Evolutionary conservation across 202 grass and related monocot genomes (phyloP).

Genomic region (Thinopyrum obtusiflorum): DNA sequence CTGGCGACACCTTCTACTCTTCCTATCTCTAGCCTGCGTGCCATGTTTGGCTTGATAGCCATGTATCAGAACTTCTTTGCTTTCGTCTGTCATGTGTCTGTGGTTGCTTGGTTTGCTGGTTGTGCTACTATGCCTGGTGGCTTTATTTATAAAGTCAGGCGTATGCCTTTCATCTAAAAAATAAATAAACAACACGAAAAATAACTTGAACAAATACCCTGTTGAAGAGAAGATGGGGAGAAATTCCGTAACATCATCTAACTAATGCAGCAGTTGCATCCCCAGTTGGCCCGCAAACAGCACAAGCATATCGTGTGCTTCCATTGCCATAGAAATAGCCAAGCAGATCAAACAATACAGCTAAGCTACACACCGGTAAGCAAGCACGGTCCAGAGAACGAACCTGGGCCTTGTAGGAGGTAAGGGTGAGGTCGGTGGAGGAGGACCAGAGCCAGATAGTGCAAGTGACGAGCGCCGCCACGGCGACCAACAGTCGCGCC

Average conservation of each 20-base stretch:
- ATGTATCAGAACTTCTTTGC: too few relatives aligned
- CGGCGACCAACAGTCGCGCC: slow-evolving; percentile 32
- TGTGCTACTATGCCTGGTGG: too few relatives aligned
- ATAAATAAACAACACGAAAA: not conserved
- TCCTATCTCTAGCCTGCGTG: too few relatives aligned
- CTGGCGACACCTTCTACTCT: too few relatives aligned
- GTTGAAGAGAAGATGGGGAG: not conserved
- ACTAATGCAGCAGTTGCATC: not conserved
- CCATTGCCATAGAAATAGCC: not conserved
- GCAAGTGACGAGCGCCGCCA: slow-evolving; percentile 29
- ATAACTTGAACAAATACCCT: not conserved
- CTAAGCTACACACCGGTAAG: not conserved
- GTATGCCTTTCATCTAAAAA: too few relatives aligned
- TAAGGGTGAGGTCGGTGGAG: slow-evolving; percentile 23
- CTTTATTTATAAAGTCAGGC: too few relatives aligned
- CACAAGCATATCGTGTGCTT: not conserved
- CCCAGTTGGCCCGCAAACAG: not conserved
- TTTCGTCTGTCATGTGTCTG: too few relatives aligned
- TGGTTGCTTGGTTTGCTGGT: too few relatives aligned
- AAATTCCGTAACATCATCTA: not conserved
- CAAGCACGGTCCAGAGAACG: not conserved
- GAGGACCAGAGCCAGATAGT: slow-evolving; percentile 46
- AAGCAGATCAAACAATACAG: slow-evolving; percentile 7
- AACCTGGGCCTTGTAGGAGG: slow-evolving; percentile 39
- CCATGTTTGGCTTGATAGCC: too few relatives aligned